A percentile compares a stretch with the other conserved stretches of the same genome.
Conservation (phyloP, 2,329 filamentous ascomycete genomes). For the Xenosphaeropsis pyriputrescens region DNA sequence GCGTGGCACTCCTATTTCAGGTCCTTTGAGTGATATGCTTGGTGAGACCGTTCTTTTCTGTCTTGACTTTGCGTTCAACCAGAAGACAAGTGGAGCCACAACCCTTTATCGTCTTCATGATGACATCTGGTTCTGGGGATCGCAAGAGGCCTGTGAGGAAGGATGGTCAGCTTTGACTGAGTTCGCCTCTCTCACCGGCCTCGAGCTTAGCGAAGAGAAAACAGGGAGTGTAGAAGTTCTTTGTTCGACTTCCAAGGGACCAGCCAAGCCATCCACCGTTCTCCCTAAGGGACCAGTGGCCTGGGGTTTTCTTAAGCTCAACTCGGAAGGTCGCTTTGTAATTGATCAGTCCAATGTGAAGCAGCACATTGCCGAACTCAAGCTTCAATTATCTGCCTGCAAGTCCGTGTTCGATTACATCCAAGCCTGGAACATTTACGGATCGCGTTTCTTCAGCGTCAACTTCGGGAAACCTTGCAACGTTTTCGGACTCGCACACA, state of each 20-base stretch:
- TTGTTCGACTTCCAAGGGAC: constrained; percentile 1
- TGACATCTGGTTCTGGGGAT: constrained; percentile 55
- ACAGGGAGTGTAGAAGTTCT: constrained; percentile 31
- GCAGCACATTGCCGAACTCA: constrained; percentile 36
- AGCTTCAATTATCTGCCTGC: constrained; percentile 34
- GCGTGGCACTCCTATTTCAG: constrained; percentile 43
- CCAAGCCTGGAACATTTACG: constrained; percentile 42
- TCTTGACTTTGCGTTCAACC: constrained; percentile 49
- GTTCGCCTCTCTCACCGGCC: constrained; percentile 37
- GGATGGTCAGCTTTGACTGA: constrained; percentile 42
- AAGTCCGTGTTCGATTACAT: constrained; percentile 40
- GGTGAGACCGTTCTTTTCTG: constrained; percentile 47
- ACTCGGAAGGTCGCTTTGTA: constrained; percentile 30
- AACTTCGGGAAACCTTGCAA: constrained; percentile 38
- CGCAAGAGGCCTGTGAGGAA: constrained; percentile 30
- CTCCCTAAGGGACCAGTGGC: constrained; percentile 36
- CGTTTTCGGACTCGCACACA: constrained; percentile 35
- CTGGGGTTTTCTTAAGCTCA: constrained; percentile 42
- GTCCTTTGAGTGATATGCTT: constrained; percentile 42
- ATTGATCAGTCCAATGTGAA: constrained; percentile 38
- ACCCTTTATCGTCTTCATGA: constrained; percentile 48
- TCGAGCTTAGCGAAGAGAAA: constrained; percentile 41
- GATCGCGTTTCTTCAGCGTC: constrained; percentile 36
- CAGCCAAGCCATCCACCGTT: no score
- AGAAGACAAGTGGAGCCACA: constrained; percentile 30